Evolutionary conservation across 441 rosid species (phyloP), one percentile per base, ranked within the genome.

Genomic region (Bruguiera hainesii): DNA sequence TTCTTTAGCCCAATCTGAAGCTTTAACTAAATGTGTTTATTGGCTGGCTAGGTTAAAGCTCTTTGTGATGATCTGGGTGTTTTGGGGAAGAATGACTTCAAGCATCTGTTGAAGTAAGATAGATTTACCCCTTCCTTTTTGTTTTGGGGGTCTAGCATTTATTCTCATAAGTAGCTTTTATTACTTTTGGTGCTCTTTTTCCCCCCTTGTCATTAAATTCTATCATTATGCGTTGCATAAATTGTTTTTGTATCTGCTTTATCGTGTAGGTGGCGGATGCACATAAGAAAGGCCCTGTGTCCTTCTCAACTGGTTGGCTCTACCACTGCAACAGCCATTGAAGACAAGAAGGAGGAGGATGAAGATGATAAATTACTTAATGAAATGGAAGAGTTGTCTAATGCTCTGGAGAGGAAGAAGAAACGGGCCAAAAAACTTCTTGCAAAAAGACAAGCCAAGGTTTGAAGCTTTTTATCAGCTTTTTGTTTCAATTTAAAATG

Each of bases 51-150:
- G 99, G 81, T 91, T 49, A 91, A 88, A 82, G 71, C 78, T 63
- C 89, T 91, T 39, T 94, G 99, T 71, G 97, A 88, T 57, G 98
- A 94, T 85, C 84, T 94, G 74, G 81, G 85, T 71, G 98, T 94
- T 67, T 72, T 91, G 76, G 96, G 96, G 65, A 91, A 91, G 87
- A 91, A 89, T 78, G 97, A 94, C 76, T 94, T 94, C 82, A 94
- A 94, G 83, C 70, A 87, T 78, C 82, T 89, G 59, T 51, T 91
- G 73, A 94, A 91, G 99, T 94, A 86, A 82, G 97, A 62, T 59
- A 60, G 52, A 30, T 8, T 37, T 16, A 20, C 23, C 63, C 51
- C 26, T 29, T 48, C 25, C 6, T 42, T 56, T 26, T 31, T 56
- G 48, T 55, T 60, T 29, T 31, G 29, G 18, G 9, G 8, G 29